phyloP scores from a whole-genome alignment of 164 flowering plant species.

The Kalanchoe fedtschenkoi region DNA sequence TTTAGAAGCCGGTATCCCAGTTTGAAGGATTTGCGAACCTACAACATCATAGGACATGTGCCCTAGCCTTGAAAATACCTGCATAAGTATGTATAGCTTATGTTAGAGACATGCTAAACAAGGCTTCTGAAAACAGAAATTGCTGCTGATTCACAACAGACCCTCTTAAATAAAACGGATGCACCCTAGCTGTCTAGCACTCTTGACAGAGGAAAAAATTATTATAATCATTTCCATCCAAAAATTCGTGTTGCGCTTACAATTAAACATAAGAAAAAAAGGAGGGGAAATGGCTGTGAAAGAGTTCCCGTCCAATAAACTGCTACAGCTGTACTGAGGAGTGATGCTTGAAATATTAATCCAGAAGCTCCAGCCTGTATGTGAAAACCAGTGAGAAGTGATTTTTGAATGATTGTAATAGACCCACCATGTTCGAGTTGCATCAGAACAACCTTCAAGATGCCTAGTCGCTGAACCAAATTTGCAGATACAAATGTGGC shows the following conservation, averaged over 20 bases:
- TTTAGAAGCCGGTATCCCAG: conserved; percentile 85
- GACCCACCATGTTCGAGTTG: background rate
- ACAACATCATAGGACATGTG: conserved; percentile 97
- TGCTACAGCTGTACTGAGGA: conserved; percentile 77
- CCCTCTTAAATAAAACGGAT: background rate
- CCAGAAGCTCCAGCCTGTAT: conserved; percentile 96
- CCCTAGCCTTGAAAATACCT: conserved; percentile 92
- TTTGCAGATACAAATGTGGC: conserved; percentile 88
- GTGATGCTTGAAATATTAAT: conserved; percentile 74
- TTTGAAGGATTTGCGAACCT: conserved; percentile 93
- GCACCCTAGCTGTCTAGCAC: background rate
- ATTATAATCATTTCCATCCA: background rate
- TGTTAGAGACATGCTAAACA: background rate
- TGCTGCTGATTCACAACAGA: background rate
- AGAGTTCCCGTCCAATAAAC: conserved; percentile 84
- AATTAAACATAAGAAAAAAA: conserved; percentile 70
- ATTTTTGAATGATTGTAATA: conserved; percentile 4
- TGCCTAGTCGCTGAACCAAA: conserved; percentile 65
- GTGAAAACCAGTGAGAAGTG: conserved; percentile 14
- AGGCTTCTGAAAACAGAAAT: background rate
- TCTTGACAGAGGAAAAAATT: background rate
- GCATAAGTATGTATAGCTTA: conserved; percentile 11
- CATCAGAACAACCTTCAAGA: conserved; percentile 62
- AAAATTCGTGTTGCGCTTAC: conserved; percentile 35
- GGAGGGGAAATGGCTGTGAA: conserved; percentile 57